Evolutionary conservation across 345 rosid species (phyloP).

Genomic region (Populus davidiana): DNA sequence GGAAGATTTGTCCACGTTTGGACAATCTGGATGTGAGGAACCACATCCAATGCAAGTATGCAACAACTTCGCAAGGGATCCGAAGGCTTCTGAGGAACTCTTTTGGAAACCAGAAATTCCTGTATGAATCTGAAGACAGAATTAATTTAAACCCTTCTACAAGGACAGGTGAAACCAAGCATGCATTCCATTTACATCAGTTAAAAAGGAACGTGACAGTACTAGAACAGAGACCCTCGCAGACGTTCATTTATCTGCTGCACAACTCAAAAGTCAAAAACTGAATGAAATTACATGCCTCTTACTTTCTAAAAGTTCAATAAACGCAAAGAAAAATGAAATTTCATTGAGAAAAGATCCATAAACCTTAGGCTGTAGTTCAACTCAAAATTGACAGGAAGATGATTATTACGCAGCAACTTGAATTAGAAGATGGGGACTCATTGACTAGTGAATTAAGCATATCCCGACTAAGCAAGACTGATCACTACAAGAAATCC

Average conservation of each 20-base stretch:
- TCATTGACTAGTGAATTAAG: constrained; percentile 4
- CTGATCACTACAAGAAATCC: constrained; percentile 8
- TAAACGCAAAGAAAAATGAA: not conserved
- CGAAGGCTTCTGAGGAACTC: too few relatives aligned
- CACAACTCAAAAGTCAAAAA: not conserved
- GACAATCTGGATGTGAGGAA: too few relatives aligned
- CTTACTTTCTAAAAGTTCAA: not conserved
- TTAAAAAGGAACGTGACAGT: too few relatives aligned
- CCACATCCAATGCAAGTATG: too few relatives aligned
- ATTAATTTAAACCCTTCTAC: too few relatives aligned
- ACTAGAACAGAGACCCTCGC: too few relatives aligned
- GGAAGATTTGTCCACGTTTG: too few relatives aligned
- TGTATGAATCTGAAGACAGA: too few relatives aligned
- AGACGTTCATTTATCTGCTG: not conserved
- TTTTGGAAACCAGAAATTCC: too few relatives aligned
- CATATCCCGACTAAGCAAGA: not conserved
- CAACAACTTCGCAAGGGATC: too few relatives aligned
- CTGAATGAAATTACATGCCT: not conserved
- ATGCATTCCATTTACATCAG: too few relatives aligned
- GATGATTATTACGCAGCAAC: constrained; percentile 20
- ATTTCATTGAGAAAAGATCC: not conserved
- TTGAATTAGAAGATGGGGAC: constrained; percentile 18
- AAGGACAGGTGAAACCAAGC: too few relatives aligned
- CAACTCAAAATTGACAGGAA: constrained; percentile 11
- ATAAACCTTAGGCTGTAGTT: not conserved